Evolutionary conservation across 208 protist species (phyloP).

Genomic region (Wallacemonas sp.): DNA sequence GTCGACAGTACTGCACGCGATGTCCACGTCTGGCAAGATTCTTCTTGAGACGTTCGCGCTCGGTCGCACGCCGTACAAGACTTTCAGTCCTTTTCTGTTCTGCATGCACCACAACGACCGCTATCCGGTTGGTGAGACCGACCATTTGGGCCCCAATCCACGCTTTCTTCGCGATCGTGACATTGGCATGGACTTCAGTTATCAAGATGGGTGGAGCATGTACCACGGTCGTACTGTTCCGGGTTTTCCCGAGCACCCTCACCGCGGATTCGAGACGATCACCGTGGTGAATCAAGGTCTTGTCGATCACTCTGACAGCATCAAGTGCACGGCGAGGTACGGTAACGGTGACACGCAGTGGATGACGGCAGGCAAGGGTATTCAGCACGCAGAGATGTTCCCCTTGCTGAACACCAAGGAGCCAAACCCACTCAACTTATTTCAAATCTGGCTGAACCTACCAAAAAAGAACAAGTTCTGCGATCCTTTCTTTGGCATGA

Average conservation of each 20-base stretch:
- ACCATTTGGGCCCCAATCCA: slow-evolving; percentile 26
- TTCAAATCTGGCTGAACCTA: slow-evolving; percentile 93
- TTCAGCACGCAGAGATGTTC: slow-evolving; percentile 88
- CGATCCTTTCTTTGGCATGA: slow-evolving; percentile 68
- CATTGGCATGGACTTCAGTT: slow-evolving; percentile 64
- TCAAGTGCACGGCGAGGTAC: slow-evolving; percentile 73
- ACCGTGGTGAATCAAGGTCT: slow-evolving; percentile 74
- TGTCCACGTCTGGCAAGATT: slow-evolving; percentile 5
- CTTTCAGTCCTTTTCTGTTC: slow-evolving; percentile 62
- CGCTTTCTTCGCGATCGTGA: slow-evolving; percentile 35
- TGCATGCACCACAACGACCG: slow-evolving; percentile 56
- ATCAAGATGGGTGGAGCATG: slow-evolving; percentile 68
- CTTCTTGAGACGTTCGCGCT: slow-evolving; percentile 23
- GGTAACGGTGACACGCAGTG: slow-evolving; percentile 86
- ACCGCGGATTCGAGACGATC: slow-evolving; percentile 91
- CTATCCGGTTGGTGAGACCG: slow-evolving; percentile 37
- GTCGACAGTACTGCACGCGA: not conserved
- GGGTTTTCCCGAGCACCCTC: slow-evolving; percentile 86
- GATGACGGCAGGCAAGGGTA: slow-evolving; percentile 91
- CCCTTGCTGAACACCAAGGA: slow-evolving; percentile 30
- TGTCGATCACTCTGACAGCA: slow-evolving; percentile 77
- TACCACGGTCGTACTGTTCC: slow-evolving; percentile 62
- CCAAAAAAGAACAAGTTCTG: slow-evolving; percentile 74
- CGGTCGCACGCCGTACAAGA: slow-evolving; percentile 27
- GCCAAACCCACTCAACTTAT: slow-evolving; percentile 41